phyloP scores from a whole-genome alignment of 2,329 filamentous ascomycete genomes.

The Hansfordia pulvinata region DNA sequence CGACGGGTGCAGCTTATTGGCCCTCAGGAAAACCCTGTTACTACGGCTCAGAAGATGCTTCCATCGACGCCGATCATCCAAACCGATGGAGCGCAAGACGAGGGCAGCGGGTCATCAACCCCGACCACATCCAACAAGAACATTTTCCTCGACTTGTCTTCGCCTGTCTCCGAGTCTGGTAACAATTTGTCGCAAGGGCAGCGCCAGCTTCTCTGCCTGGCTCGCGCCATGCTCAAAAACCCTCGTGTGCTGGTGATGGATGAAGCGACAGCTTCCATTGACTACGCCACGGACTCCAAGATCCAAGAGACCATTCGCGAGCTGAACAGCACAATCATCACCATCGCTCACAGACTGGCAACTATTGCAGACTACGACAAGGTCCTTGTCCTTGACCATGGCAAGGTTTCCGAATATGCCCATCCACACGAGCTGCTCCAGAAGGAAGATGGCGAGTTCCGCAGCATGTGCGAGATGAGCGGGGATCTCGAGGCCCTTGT shows the following conservation, averaged over 20 bases:
- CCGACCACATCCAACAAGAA: conserved; percentile 71
- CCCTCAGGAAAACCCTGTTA: conserved; percentile 33
- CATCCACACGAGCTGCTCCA: conserved; percentile 73
- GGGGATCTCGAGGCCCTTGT: conserved; percentile 38
- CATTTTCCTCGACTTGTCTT: conserved; percentile 77
- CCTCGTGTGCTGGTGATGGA: conserved; percentile 98
- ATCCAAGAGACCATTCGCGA: conserved; percentile 96
- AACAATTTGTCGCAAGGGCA: conserved; percentile 94
- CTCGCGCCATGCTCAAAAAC: conserved; percentile 79
- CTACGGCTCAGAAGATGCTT: conserved; percentile 1
- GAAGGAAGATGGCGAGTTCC: conserved; percentile 51
- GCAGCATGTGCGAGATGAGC: conserved; percentile 51
- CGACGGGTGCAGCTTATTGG: conserved; percentile 81
- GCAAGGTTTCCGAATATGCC: conserved; percentile 76
- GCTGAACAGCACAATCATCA: conserved; percentile 84
- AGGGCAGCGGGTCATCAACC: conserved; percentile 10
- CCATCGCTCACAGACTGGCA: conserved; percentile 87
- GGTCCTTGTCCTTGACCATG: conserved; percentile 86
- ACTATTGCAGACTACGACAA: conserved; percentile 99
- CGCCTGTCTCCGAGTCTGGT: conserved; percentile 76
- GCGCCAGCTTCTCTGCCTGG: conserved; percentile 85
- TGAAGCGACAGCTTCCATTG: conserved; percentile 93
- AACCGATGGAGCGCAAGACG: conserved; percentile 14
- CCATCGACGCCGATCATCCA: conserved; percentile 10
- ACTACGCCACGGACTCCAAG: conserved; percentile 89